Base-by-base conservation (phyloP, 2,329 filamentous ascomycete species). In the Didymella glomerata region DNA sequence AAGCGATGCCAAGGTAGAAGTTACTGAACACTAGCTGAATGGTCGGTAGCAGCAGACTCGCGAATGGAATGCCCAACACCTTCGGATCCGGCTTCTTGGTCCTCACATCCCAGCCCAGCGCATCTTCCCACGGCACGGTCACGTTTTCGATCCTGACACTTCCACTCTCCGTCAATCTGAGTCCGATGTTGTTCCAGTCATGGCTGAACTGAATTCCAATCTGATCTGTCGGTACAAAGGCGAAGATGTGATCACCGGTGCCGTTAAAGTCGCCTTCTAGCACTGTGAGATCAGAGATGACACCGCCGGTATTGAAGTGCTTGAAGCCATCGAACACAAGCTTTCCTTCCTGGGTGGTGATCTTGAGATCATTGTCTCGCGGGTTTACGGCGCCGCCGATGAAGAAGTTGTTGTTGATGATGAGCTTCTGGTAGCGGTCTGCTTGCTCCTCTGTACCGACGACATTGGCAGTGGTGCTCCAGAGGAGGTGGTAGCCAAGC, bases 11-110 rank as follows among this genome's bases (percentile, higher is more conserved):
- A 1, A 89, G 77, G 69, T 89, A 88, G 68, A 89, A 86, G 70
- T 89, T 89, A 68, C 80, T 81, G 73, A 89, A 89, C n/a, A 88
- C 84, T 0, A 89, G 81, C 69, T 89, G 86, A 58, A 89, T 88
- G 0, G 84, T 85, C 0, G 87, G 87, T 0, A 89, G 79, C 7
- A 89, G 77, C n/a, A 89, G 69, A 3, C 80, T 82, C 0, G 82
- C 82, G 62, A 85, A 88, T 0, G 84, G 82, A 34, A 87, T 81
- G 2, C 76, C 76, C 2, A 88, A 74, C 2, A 85, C 71, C 0
- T 79, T 77, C 0, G 81, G 78, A 34, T 84, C 77, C 0, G 85
- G 86, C 56, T 78, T 77, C 74, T 85, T 86, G 4, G 76, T 80
- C 11, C 68, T 55, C 0, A 77, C 54, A 66, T 86, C 79, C 86